Evolutionary conservation across 192 early-diverging fungal genomes (phyloP), one percentile per base, ranked within the genome.

Genomic region (Spizellomyces punctatus): DNA sequence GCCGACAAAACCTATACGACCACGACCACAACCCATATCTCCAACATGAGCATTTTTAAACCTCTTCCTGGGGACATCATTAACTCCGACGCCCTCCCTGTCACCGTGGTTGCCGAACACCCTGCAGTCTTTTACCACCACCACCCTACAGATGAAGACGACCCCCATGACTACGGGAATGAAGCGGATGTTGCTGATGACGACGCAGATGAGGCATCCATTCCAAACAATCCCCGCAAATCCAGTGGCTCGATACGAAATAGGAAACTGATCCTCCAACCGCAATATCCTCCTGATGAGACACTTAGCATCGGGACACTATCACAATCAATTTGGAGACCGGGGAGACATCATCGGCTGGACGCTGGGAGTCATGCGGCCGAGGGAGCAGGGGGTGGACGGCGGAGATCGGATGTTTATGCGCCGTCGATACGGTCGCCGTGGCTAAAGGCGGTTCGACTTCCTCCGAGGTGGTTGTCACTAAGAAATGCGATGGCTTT

Each of bases 401-500:
- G 12, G 36, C 36, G 46, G 48, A 65, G 63, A 65, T 55, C 52
- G 42, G 17, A 52, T 10, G 4, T 10, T 45, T 58, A 12, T 10
- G 36, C 52, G 16, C 19, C 47, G 7, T 41, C 67, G 55, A 22
- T 27, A 41, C 41, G 69, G 19, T 71, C 69, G 8, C 69, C 69
- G 16, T 71, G 69, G 69, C 9, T 71, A 41, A 60, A 46, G n/a
- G 58, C 59, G 12, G 69, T 71, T 42, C 58, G 69, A 7, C 46
- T 72, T 5, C 71, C 71, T 7, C 63, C 71, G 49, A 47, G 71
- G 19, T 76, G 57, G 76, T 43, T 77, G 36, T 74, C 73, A 17
- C 58, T 74, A n/a, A 52, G 73, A 19, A 74, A 74, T 60, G 73
- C 73, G 7, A 74, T 74, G 67, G 73, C 73, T 12, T n/a, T 74